Evolutionary conservation across 805 yeast species (phyloP), one percentile per base, ranked within the genome.

Genomic region (Ogataea sp.): DNA sequence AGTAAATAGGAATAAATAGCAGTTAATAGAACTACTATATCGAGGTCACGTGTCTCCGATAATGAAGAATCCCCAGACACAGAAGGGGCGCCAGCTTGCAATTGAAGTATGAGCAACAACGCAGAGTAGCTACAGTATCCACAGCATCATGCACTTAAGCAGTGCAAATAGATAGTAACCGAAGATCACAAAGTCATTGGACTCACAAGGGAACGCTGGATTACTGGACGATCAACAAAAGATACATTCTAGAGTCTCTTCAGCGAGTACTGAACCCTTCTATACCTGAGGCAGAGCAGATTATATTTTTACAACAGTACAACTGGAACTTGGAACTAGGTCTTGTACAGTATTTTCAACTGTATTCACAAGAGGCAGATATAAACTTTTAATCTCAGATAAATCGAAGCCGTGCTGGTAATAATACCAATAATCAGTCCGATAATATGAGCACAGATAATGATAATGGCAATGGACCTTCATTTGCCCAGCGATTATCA

Each of bases 311-410:
- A 6, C 50, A 48, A 33, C 16, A 48, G 13, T 32, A 38, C 27
- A 39, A 53, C 32, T 57, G 62, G 62, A 46, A 53, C 38, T 24
- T 56, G 16, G 62, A 57, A 35, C 38, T 48, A 7, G 49, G 59
- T 2, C 34, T 55, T 18, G 40, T 57, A 9, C 32, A 41, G 3
- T 53, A 57, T 36, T 48, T 45, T 37, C 48, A 49, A 23, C 36
- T 45, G 6, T 44, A 51, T 32, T 56, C 60, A 6, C 31, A 41
- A 10, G 44, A 45, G 25, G 51, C 52, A 21, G 39, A 41, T 36
- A 15, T 17, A 18, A 35, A 37, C 9, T 21, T 48, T 25, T 31
- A 38, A 14, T 36, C 16, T 21, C 47, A 42, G 30, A 42, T 36
- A 23, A 34, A 27, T 32, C 39, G 38, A 26, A 30, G 38, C 4